These are phyloP conservation scores for Epichloe brachyelytri DNA, from an alignment of 2,329 filamentous ascomycete genomes.

Conservation along the genomic window DNA sequence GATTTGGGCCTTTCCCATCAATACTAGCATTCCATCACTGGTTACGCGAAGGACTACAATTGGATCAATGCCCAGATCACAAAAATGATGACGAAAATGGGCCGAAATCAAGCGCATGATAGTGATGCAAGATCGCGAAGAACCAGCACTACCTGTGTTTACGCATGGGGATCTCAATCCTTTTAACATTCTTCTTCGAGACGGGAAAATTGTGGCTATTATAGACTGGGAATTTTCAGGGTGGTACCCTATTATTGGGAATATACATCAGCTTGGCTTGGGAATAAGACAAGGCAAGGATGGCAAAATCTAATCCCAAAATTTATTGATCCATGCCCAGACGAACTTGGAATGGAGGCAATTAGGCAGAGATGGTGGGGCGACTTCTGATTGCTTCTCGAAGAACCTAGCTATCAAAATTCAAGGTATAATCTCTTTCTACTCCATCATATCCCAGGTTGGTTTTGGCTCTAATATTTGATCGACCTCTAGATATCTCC, in stretches of 20 bases:
- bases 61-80: conserved; percentile 9
- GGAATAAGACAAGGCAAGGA: conserved; percentile 15
- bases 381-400: conserved; percentile 2
- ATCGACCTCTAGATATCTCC: conserved; percentile 9
- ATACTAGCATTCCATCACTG: conserved; percentile 20
- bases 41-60: conserved; percentile 16
- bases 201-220: conserved; percentile 30
- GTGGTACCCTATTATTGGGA: conserved; percentile 23
- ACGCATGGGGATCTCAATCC: conserved; percentile 33
- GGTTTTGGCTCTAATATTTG: conserved; percentile 14
- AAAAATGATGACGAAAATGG: conserved; percentile 12
- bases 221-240: conserved; percentile 23
- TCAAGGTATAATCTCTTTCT: conserved; percentile 13
- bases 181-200: conserved; percentile 28
- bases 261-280: conserved; percentile 16
- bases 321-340: conserved; percentile 24
- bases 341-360: conserved; percentile 27
- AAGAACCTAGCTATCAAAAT: too few species aligned
- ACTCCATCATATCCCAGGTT: conserved; percentile 16
- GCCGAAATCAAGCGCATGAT: conserved; percentile 21
- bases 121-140: conserved; percentile 19
- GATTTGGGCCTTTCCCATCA: conserved; percentile 20
- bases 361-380: conserved; percentile 25
- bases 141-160: conserved; percentile 26
- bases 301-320: conserved; percentile 22